These are phyloP conservation scores for Nannochloropsis gaditana DNA, from an alignment of 108 stramenopile genomes.

Conservation along the genomic window DNA sequence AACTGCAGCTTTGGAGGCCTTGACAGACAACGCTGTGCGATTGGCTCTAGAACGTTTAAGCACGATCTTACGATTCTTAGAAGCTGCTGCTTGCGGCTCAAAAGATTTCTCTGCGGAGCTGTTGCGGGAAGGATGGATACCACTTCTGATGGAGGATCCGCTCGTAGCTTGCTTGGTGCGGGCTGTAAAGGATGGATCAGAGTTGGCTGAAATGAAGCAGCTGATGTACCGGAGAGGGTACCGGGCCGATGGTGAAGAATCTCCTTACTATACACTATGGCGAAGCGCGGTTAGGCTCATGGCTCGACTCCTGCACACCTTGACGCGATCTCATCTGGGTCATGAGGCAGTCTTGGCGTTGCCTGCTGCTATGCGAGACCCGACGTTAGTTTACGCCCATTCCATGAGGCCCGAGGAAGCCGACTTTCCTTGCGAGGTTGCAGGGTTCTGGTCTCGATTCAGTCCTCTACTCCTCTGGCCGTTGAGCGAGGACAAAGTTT, in stretches of 20 bases:
- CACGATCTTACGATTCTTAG: not conserved
- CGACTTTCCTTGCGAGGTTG: not conserved
- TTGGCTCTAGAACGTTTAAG: not conserved
- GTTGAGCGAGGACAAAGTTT: not conserved
- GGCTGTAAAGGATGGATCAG: not conserved
- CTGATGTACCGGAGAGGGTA: not conserved
- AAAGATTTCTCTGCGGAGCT: not conserved
- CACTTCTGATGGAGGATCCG: conserved; percentile 13
- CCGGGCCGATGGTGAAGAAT: conserved; percentile 5
- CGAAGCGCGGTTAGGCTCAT: not conserved
- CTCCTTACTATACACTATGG: not conserved
- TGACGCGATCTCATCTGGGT: not conserved
- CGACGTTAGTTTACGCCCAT: not conserved
- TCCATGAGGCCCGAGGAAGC: not conserved
- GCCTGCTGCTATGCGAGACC: not conserved
- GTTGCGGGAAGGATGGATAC: not conserved
- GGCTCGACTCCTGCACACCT: not conserved
- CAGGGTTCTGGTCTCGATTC: conserved; percentile 8
- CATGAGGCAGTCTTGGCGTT: conserved; percentile 7
- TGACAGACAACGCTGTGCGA: not conserved
- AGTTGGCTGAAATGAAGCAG: not conserved
- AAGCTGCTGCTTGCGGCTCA: not conserved
- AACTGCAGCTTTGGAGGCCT: not conserved
- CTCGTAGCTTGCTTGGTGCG: not conserved
- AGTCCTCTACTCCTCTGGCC: not conserved